Base-by-base conservation (phyloP, 1,139 yeast species). In the Kurtzmaniella natalensis region DNA sequence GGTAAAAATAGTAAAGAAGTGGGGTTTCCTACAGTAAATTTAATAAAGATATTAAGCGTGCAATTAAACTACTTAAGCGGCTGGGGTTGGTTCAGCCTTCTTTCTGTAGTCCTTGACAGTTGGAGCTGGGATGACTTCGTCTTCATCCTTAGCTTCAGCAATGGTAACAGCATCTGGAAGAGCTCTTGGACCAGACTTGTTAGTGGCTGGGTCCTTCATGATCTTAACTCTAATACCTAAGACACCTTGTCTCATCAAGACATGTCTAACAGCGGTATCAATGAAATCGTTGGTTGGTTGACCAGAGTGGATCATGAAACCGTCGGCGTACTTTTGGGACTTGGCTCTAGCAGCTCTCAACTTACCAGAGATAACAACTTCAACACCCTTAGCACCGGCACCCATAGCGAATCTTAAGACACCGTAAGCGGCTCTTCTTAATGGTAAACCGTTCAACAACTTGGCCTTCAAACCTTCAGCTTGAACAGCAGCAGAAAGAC, bases 291-390 rank as follows among this genome's bases (percentile, higher is more conserved):
- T 82, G 72, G 92, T 94, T 77, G 98, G 98, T 80, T 92, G 98
- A 86, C 98, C 98, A 63, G 96, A 87, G 94, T 92, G 98, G 80
- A 92, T 94, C 94, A 92, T 87, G 95, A 92, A 92, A 80, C 98
- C 98, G 70, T 92, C 97, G 67, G 94, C 83, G 83, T 92, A 92
- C 78, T 92, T 92, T 94, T 92, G 94, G 62, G 97, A 84, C 85
- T 92, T 92, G 64, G 99, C 98, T 81, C 98, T 89, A 62, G 98
- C 98, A 75, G 96, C 98, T 81, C 96, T 87, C 72, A 94, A 84
- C 78, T 92, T 92, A 83, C 98, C 98, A 55, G 96, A 87, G 66
- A 89, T 86, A 59, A 92, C 96, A 70, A 89, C 97, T 77, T 92
- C 97, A 63, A 94, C 96, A 88, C 99, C 99, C 86, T 94, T 94